Evolutionary conservation across 2,329 filamentous ascomycete species (phyloP).

Genomic region (Sarocladiaceae sp.): DNA sequence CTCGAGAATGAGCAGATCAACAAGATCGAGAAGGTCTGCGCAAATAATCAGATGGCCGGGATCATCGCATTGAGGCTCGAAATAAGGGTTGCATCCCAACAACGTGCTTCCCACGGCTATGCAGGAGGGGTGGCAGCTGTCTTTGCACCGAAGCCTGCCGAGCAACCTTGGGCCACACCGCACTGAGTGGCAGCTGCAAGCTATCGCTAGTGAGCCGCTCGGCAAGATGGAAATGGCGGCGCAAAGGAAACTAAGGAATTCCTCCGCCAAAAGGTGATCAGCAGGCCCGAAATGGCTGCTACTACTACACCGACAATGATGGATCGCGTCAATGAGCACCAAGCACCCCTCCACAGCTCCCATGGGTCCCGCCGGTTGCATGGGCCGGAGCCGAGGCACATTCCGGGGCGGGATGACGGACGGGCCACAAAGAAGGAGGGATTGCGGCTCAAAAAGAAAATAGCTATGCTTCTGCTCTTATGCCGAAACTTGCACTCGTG

Average conservation of each 20-base stretch:
- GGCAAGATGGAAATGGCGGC: not conserved
- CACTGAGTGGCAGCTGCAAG: too few relatives aligned
- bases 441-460: not conserved
- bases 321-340: not conserved
- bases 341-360: too few relatives aligned
- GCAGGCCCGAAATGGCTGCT: too few relatives aligned
- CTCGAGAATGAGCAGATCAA: too few relatives aligned
- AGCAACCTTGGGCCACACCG: too few relatives aligned
- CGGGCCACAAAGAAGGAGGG: not conserved
- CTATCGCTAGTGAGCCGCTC: too few relatives aligned
- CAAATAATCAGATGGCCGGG: too few relatives aligned
- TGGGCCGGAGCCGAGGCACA: constrained; percentile 11
- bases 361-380: not conserved
- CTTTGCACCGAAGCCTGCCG: not conserved
- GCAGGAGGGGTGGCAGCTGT: not conserved
- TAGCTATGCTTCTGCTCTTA: too few relatives aligned
- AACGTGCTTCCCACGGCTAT: not conserved
- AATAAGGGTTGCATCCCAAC: not conserved
- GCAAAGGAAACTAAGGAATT: not conserved
- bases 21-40: too few relatives aligned
- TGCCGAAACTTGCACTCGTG: too few relatives aligned
- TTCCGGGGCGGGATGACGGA: not conserved
- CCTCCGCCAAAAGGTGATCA: too few relatives aligned
- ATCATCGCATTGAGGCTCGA: not conserved
- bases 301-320: not conserved